These are phyloP conservation scores for Thraustochytrium sp. DNA, from an alignment of 352 stramenopile species.

Conservation along the genomic window DNA sequence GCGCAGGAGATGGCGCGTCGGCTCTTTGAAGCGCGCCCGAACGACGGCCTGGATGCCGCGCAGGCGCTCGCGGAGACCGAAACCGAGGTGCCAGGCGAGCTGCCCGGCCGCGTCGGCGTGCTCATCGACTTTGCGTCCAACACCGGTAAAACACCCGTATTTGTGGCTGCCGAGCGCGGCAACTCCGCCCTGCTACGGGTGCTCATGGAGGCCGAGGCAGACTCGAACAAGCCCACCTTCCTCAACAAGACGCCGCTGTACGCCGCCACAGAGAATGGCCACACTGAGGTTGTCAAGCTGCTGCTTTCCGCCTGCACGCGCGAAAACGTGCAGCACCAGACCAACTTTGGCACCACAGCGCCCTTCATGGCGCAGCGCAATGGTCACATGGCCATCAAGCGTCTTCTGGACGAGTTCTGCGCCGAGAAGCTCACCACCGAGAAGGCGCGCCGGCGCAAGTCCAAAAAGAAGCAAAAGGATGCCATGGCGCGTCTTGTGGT, in stretches of 20 bases:
- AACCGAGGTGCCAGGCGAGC: conserved; percentile 40
- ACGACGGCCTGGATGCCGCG: conserved; percentile 21
- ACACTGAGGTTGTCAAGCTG: conserved; percentile 2
- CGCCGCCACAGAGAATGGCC: conserved; percentile 23
- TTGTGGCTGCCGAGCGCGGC: conserved; percentile 38
- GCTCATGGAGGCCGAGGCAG: conserved; percentile 12
- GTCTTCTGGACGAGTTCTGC: conserved; percentile 37
- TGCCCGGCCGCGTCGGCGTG: neutral
- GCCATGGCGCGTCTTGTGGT: conserved; percentile 17
- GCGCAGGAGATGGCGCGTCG: conserved; percentile 10
- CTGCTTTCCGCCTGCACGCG: conserved; percentile 28
- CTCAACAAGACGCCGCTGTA: conserved; percentile 47
- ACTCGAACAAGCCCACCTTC: conserved; percentile 45
- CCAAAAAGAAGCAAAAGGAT: conserved; percentile 42
- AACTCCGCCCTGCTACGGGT: conserved; percentile 16
- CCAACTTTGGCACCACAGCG: conserved; percentile 47
- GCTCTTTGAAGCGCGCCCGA: conserved; percentile 9
- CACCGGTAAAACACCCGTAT: conserved; percentile 43
- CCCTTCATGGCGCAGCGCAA: conserved; percentile 45
- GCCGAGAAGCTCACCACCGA: conserved; percentile 32
- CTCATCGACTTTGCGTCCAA: conserved; percentile 45
- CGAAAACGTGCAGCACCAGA: conserved; percentile 43
- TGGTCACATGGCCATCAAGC: conserved; percentile 42
- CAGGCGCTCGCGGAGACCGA: neutral
- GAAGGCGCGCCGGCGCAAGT: conserved; percentile 34